Base-by-base conservation (phyloP, 805 yeast species). In the Saturnispora dispora region DNA sequence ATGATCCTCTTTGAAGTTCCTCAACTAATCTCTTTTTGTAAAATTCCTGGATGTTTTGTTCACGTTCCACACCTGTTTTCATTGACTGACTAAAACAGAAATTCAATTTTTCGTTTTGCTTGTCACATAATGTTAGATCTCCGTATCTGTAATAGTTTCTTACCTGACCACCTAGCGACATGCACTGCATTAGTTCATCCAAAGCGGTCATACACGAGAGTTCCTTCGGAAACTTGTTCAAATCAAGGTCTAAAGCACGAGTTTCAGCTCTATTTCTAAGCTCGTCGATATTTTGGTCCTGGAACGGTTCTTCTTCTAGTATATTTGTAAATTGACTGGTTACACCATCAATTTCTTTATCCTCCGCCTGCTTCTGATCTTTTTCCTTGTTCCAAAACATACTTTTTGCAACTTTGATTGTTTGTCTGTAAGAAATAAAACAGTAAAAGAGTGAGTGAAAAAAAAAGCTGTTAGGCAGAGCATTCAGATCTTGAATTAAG, bases 91-190 rank as follows among this genome's bases (percentile, higher is more conserved):
- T 71, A 44, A 90, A 58, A 57, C 97, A 89, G 65, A 91, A 91
- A 74, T 84, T 83, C 60, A 89, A 73, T 69, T 88, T 88, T 23
- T 76, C 80, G 48, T 86, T 73, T 60, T 85, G 85, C 47, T 75
- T 76, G 43, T 74, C 75, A 66, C 98, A 91, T 54, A 79, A 71
- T 47, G 82, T 81, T 59, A 88, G 75, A 42, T 82, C 79, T 2
- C 97, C 97, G 62, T 81, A 85, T 50, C 97, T 72, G 63, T 90
- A 91, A 60, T 85, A 85, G 66, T 85, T 78, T 54, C 95, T 78
- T 20, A 87, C 69, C 63, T 90, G 96, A 0, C 97, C 97, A 3
- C 96, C 97, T 3, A 90, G 63, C 0, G 97, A 86, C 68, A 86
- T 88, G 64, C 98, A 91, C 45, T 79, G 82, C 45, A 89, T 75